A percentile compares a stretch with the other conserved stretches of the same genome.
Conservation (phyloP, 2,329 filamentous ascomycete species). For the Penicillium sp. region DNA sequence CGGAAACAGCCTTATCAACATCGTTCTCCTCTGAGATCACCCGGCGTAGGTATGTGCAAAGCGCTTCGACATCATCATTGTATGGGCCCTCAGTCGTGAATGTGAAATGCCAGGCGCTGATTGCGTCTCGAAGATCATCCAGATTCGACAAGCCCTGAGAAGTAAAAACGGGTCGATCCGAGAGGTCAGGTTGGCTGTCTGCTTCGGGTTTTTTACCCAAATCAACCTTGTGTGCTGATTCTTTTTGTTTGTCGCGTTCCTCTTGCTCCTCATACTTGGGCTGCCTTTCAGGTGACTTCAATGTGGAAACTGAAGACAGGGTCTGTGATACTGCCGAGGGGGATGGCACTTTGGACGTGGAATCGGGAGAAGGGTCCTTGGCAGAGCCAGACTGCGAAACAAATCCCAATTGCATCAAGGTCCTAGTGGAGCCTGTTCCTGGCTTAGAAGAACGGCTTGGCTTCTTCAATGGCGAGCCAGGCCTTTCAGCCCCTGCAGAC, state of each 20-base stretch:
- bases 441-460: neutral
- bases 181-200: conserved; percentile 42
- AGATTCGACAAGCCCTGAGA: conserved; percentile 55
- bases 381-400: neutral
- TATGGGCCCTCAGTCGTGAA: conserved; percentile 76
- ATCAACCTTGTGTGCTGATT: neutral
- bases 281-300: neutral
- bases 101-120: conserved; percentile 73
- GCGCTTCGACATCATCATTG: conserved; percentile 70
- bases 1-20: conserved; percentile 68
- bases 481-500: neutral
- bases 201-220: conserved; percentile 9
- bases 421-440: neutral
- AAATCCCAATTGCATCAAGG: conserved; percentile 3
- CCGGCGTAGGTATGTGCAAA: conserved; percentile 69
- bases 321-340: neutral
- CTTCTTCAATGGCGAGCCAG: neutral
- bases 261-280: neutral
- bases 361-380: neutral
- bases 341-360: neutral
- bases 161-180: conserved; percentile 61
- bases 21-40: conserved; percentile 77
- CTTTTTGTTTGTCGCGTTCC: neutral
- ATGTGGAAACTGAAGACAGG: neutral
- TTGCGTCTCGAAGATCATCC: conserved; percentile 69